These are phyloP conservation scores for Pseudocercospora crystallina DNA, from an alignment of 2,329 filamentous ascomycete species.

Conservation along the genomic window DNA sequence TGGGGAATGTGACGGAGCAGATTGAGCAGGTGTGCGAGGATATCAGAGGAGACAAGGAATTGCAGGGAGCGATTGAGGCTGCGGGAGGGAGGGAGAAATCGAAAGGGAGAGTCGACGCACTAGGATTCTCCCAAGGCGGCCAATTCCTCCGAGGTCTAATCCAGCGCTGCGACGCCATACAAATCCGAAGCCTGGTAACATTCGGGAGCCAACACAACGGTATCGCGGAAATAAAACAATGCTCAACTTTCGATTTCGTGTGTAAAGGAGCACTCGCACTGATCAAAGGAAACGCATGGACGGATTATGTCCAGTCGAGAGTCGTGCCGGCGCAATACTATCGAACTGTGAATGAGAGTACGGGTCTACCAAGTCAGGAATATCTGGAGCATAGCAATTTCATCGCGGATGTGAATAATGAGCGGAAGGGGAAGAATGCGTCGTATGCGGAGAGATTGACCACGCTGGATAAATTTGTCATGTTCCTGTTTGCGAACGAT, in stretches of 20 bases:
- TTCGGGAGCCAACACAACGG: slow-evolving; percentile 93
- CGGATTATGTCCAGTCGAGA: slow-evolving; percentile 69
- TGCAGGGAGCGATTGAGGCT: slow-evolving; percentile 38
- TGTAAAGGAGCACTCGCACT: slow-evolving; percentile 79
- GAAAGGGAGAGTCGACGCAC: slow-evolving; percentile 64
- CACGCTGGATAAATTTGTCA: slow-evolving; percentile 72
- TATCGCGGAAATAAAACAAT: slow-evolving; percentile 78
- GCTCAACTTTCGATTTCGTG: slow-evolving; percentile 69
- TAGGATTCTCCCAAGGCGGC: slow-evolving; percentile 94
- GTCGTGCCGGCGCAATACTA: slow-evolving; percentile 96
- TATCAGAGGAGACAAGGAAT: slow-evolving; percentile 72
- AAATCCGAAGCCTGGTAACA: slow-evolving; percentile 76
- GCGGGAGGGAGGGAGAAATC: slow-evolving; percentile 58
- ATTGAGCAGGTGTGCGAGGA: slow-evolving; percentile 74
- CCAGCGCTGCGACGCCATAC: slow-evolving; percentile 85
- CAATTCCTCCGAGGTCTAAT: slow-evolving; percentile 92
- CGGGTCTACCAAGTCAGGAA: slow-evolving; percentile 52
- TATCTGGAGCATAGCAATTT: slow-evolving; percentile 85
- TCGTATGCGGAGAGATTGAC: slow-evolving; percentile 72
- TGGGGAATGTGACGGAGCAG: slow-evolving; percentile 84
- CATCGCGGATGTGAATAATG: slow-evolving; percentile 94
- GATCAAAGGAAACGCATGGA: slow-evolving; percentile 79
- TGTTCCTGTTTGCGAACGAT: slow-evolving; percentile 89
- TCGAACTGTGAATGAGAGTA: slow-evolving; percentile 64
- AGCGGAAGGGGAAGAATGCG: slow-evolving; percentile 71